These are phyloP conservation scores for Escovopsis sp. DNA, from an alignment of 2,329 filamentous ascomycete species.

Conservation along the genomic window DNA sequence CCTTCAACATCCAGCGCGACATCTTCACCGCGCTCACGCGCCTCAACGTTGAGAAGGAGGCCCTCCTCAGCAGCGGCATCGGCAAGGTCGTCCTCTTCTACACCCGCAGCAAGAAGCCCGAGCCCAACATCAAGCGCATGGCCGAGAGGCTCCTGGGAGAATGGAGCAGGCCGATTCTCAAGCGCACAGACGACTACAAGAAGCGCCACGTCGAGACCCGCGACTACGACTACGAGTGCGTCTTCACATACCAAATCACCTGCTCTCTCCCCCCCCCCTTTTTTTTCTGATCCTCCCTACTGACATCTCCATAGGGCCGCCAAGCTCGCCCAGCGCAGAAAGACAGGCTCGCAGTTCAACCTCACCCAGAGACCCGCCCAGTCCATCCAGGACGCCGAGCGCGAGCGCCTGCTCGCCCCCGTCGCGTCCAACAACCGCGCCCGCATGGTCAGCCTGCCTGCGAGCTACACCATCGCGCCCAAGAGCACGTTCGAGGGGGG, in stretches of 20 bases:
- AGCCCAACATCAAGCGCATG: conserved; percentile 79
- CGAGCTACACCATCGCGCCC: conserved; percentile 45
- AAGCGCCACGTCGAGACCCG: conserved; percentile 56
- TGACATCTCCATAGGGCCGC: conserved; percentile 28
- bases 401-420: conserved; percentile 44
- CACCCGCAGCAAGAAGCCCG: conserved; percentile 83
- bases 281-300: neutral
- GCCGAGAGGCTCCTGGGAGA: conserved; percentile 86
- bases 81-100: conserved; percentile 96
- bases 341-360: conserved; percentile 32
- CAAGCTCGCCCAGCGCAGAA: conserved; percentile 35
- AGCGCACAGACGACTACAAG: conserved; percentile 87
- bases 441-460: conserved; percentile 36
- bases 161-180: conserved; percentile 89
- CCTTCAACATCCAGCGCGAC: conserved; percentile 95
- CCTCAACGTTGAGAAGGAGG: conserved; percentile 82
- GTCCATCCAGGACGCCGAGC: conserved; percentile 34
- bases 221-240: conserved; percentile 49
- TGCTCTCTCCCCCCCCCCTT: neutral
- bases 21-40: conserved; percentile 68
- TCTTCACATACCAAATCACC: conserved; percentile 7
- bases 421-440: conserved; percentile 40
- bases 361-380: conserved; percentile 35
- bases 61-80: conserved; percentile 78
- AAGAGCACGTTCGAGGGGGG: conserved; percentile 44